Conservation (phyloP, 2,329 filamentous ascomycete species). For the Ophidiomyces ophidiicola region DNA sequence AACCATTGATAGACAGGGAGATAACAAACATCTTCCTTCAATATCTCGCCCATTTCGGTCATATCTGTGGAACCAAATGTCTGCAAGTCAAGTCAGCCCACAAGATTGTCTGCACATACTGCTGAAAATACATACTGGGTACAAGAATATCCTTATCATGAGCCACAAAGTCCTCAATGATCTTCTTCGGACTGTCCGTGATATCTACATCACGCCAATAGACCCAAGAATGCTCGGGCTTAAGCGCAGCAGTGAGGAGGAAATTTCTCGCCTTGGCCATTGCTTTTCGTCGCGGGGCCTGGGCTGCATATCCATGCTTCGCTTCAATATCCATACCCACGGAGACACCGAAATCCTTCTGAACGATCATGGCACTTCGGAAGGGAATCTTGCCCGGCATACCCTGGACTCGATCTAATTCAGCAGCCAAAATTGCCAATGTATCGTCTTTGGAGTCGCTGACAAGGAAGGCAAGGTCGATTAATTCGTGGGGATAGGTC, state of each 20-base stretch:
- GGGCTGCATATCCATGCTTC: slow-evolving; percentile 73
- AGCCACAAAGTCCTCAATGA: slow-evolving; percentile 88
- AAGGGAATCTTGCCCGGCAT: slow-evolving; percentile 56
- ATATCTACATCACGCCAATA: slow-evolving; percentile 99
- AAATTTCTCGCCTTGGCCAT: slow-evolving; percentile 91
- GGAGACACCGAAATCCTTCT: slow-evolving; percentile 76
- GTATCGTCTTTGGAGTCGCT: slow-evolving; percentile 89
- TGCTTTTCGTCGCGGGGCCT: slow-evolving; percentile 77
- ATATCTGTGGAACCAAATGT: slow-evolving; percentile 95
- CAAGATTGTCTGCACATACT: background rate
- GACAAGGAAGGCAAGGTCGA: slow-evolving; percentile 89
- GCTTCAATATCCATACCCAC: slow-evolving; percentile 66
- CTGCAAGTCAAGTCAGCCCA: slow-evolving; percentile 36
- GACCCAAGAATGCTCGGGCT: slow-evolving; percentile 93
- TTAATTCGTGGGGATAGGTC: slow-evolving; percentile 87
- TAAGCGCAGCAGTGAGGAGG: slow-evolving; percentile 68
- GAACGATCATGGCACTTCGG: slow-evolving; percentile 67
- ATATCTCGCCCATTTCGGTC: slow-evolving; percentile 61
- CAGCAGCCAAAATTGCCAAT: slow-evolving; percentile 67
- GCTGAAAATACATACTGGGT: slow-evolving; percentile 56
- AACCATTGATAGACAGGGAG: background rate
- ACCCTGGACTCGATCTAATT: slow-evolving; percentile 79
- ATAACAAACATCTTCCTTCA: slow-evolving; percentile 73
- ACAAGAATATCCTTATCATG: slow-evolving; percentile 89
- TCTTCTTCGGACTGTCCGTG: slow-evolving; percentile 70